phyloP scores from a whole-genome alignment of 352 stramenopile species.

The Saprolegnia diclina region DNA sequence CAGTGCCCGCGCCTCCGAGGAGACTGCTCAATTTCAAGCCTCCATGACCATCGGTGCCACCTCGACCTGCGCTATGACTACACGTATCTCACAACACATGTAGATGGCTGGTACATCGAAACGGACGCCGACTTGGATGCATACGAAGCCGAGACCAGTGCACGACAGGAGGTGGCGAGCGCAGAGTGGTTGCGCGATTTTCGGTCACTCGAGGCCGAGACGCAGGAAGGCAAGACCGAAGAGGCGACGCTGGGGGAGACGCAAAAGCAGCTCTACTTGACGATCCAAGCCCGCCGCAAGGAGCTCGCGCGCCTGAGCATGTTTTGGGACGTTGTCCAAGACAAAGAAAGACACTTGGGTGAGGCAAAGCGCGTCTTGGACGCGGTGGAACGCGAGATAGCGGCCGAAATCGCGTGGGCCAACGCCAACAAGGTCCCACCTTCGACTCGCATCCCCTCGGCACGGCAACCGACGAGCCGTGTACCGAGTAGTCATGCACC shows the following conservation, averaged over 20 bases:
- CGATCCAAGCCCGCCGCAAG: constrained; percentile 7
- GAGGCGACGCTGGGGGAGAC: constrained; percentile 21
- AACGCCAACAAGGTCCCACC: neutral
- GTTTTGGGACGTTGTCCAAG: constrained; percentile 21
- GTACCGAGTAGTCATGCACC: no score
- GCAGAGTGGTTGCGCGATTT: constrained; percentile 11
- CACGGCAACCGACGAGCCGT: no score
- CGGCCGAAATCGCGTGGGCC: neutral
- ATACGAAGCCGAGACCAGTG: neutral
- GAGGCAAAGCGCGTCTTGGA: constrained; percentile 16
- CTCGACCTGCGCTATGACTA: neutral
- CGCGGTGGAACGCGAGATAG: constrained; percentile 11
- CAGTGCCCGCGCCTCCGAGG: neutral
- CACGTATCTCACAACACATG: neutral
- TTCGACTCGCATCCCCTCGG: no score
- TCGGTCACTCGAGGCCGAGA: constrained; percentile 13
- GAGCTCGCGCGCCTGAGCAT: constrained; percentile 22
- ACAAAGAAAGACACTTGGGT: constrained; percentile 18
- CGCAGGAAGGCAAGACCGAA: constrained; percentile 24
- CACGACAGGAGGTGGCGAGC: neutral
- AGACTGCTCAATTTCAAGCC: constrained; percentile 13
- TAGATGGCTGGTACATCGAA: constrained; percentile 25
- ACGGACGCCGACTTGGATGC: constrained; percentile 8
- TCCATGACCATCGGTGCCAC: constrained; percentile 17
- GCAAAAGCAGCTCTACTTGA: constrained; percentile 19